Percentiles rank a stretch among this genome's conserved stretches.
These are phyloP conservation scores for Albugo laibachii DNA, from an alignment of 352 stramenopile genomes.

Conservation along the genomic window DNA sequence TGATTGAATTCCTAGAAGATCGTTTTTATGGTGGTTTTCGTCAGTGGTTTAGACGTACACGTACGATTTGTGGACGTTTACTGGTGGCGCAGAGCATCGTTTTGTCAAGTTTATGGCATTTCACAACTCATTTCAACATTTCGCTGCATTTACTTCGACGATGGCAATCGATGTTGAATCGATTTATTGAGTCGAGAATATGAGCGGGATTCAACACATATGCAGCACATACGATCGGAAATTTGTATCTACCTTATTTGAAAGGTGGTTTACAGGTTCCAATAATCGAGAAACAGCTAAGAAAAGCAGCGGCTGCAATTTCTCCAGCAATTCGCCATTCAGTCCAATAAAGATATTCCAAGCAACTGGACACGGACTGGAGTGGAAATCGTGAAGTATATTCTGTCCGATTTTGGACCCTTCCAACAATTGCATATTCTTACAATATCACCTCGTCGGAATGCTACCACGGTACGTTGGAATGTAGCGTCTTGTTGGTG, in stretches of 20 bases:
- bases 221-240: slow-evolving; percentile 3
- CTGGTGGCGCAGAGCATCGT: slow-evolving; percentile 5
- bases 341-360: not conserved
- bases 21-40: slow-evolving; percentile 8
- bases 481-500: not conserved
- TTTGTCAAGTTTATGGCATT: slow-evolving; percentile 4
- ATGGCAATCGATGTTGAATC: slow-evolving; percentile 5
- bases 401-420: slow-evolving; percentile 2
- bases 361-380: slow-evolving; percentile 4
- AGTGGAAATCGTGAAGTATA: not conserved
- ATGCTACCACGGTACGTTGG: slow-evolving; percentile 5
- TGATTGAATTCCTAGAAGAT: slow-evolving; percentile 6
- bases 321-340: slow-evolving; percentile 2
- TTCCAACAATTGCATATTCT: slow-evolving; percentile 2
- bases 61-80: slow-evolving; percentile 2
- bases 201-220: slow-evolving; percentile 2
- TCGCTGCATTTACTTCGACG: not conserved
- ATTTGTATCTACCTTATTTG: slow-evolving; percentile 3
- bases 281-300: slow-evolving; percentile 3
- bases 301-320: slow-evolving; percentile 3
- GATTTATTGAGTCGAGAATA: slow-evolving; percentile 7
- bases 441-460: slow-evolving; percentile 3
- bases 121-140: slow-evolving; percentile 1
- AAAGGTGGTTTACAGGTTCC: slow-evolving; percentile 4
- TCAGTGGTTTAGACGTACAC: slow-evolving; percentile 3